Conservation (phyloP, 805 yeast genomes). For the Saturnispora quitensis region DNA sequence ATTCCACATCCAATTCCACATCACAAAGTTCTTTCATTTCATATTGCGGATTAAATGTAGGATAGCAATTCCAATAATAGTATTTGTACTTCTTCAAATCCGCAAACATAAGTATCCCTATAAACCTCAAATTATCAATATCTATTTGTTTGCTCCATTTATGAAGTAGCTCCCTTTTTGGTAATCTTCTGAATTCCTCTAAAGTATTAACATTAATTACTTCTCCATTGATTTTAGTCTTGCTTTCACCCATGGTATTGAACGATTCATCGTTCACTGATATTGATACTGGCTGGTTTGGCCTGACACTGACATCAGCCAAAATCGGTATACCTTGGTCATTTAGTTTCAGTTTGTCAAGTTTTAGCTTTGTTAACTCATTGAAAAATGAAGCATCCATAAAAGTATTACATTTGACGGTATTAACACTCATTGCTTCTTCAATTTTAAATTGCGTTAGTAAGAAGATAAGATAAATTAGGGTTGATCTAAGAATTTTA, state of each 20-base stretch:
- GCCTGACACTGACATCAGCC: slow-evolving; percentile 21
- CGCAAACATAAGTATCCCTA: slow-evolving; percentile 59
- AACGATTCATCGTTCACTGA: neutral
- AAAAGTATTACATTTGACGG: slow-evolving; percentile 25
- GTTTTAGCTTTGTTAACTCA: slow-evolving; percentile 59
- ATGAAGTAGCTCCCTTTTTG: slow-evolving; percentile 52
- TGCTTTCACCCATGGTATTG: slow-evolving; percentile 7
- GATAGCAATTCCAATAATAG: slow-evolving; percentile 89
- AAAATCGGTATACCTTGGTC: slow-evolving; percentile 33
- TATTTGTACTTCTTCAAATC: slow-evolving; percentile 85
- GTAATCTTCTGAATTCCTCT: slow-evolving; percentile 68
- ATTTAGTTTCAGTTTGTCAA: slow-evolving; percentile 68
- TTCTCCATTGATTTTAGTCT: slow-evolving; percentile 27
- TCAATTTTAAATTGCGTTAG: neutral
- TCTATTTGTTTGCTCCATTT: slow-evolving; percentile 27
- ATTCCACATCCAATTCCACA: neutral
- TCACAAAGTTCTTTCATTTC: slow-evolving; percentile 28
- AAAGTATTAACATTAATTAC: slow-evolving; percentile 65
- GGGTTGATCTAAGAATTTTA: neutral
- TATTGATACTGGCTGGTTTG: slow-evolving; percentile 1
- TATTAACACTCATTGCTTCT: neutral
- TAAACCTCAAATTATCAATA: slow-evolving; percentile 29
- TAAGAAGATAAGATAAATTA: neutral
- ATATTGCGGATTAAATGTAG: slow-evolving; percentile 37
- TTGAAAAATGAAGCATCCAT: slow-evolving; percentile 85